Conservation (phyloP, 768 basidiomycete species). For the Hericium alpestre region DNA sequence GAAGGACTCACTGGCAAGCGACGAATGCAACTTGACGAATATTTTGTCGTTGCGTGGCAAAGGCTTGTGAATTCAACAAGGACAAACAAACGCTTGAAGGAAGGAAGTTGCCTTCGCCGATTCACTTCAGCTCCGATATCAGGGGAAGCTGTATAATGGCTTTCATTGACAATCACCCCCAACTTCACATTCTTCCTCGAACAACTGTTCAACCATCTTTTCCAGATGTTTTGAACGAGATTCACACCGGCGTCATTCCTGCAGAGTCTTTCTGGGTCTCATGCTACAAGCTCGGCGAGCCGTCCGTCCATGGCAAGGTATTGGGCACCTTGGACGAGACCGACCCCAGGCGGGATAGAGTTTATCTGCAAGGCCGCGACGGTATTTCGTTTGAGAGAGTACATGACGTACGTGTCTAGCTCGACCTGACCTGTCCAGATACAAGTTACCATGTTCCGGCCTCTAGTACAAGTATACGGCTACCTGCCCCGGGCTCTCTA, state of each 20-base stretch:
- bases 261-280: slow-evolving; percentile 13
- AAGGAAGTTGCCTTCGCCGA: background rate
- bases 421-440: background rate
- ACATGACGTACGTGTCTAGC: slow-evolving; percentile 4
- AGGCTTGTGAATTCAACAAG: background rate
- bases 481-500: slow-evolving; percentile 5
- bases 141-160: background rate
- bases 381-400: slow-evolving; percentile 7
- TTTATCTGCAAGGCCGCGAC: slow-evolving; percentile 5
- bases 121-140: background rate
- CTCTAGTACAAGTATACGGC: slow-evolving; percentile 9
- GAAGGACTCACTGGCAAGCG: too few relatives aligned
- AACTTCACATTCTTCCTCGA: slow-evolving; percentile 1
- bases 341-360: background rate
- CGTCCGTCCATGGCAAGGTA: slow-evolving; percentile 12
- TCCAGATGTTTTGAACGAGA: slow-evolving; percentile 9
- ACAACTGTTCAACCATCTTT: slow-evolving; percentile 13
- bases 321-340: slow-evolving; percentile 7
- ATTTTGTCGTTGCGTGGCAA: background rate
- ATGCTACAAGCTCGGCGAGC: slow-evolving; percentile 11
- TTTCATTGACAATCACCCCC: background rate
- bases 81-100: background rate
- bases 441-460: background rate
- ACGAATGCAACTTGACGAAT: background rate
- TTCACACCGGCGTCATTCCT: slow-evolving; percentile 9